A percentile compares a stretch with the other conserved stretches of the same genome.
Evolutionary conservation across 306 rosid species (phyloP).

Genomic region (Gleditsia sinensis): DNA sequence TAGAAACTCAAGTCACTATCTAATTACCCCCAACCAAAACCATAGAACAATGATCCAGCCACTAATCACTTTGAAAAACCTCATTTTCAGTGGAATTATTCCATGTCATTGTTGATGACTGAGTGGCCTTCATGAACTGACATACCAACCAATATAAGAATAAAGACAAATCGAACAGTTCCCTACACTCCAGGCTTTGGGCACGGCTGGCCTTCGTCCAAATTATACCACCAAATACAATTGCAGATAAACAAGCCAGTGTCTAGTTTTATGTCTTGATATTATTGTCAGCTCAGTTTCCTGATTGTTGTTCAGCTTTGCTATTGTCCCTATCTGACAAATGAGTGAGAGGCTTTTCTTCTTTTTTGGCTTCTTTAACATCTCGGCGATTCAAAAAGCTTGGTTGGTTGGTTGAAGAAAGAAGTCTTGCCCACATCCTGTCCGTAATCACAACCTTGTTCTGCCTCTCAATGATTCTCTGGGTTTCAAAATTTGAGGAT

Average conservation of each 20-base stretch:
- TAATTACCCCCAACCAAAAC: background rate
- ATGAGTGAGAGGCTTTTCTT: conserved; percentile 41
- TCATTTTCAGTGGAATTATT: background rate
- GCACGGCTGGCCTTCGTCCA: conserved; percentile 3
- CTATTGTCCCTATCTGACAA: conserved; percentile 39
- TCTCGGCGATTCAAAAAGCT: conserved; percentile 60
- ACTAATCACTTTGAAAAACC: background rate
- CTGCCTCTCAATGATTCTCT: conserved; percentile 78
- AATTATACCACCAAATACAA: conserved; percentile 23
- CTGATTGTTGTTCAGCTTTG: background rate
- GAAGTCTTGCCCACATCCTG: conserved; percentile 89
- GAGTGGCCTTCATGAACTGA: background rate
- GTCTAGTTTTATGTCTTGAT: conserved; percentile 14
- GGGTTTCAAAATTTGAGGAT: conserved; percentile 32
- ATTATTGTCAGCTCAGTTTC: background rate
- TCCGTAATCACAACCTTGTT: conserved; percentile 83
- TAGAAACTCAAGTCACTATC: background rate
- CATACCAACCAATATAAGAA: background rate
- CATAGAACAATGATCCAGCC: background rate
- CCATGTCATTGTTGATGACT: conserved; percentile 8
- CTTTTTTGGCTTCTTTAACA: conserved; percentile 40
- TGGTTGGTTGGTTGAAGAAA: conserved; percentile 70
- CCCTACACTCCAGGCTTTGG: conserved; percentile 2
- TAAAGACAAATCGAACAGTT: background rate
- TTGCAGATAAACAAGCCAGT: conserved; percentile 11